These are phyloP conservation scores for Hymenoscyphus fructigenus DNA, from an alignment of 2,329 filamentous ascomycete genomes.

Conservation along the genomic window DNA sequence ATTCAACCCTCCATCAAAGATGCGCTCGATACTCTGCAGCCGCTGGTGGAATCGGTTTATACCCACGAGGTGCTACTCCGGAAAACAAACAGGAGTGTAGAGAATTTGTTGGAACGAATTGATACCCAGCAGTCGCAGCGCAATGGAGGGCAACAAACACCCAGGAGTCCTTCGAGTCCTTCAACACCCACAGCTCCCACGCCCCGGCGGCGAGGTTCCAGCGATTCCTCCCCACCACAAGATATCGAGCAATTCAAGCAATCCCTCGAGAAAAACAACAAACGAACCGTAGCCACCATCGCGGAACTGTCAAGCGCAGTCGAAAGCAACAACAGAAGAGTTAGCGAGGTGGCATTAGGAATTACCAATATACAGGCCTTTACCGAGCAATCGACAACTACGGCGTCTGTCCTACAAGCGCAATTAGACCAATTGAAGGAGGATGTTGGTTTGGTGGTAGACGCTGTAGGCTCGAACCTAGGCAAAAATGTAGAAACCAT, in stretches of 20 bases:
- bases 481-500: slow-evolving; percentile 28
- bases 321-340: slow-evolving; percentile 27
- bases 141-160: slow-evolving; percentile 7
- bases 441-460: slow-evolving; percentile 30
- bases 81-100: slow-evolving; percentile 35
- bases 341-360: slow-evolving; percentile 25
- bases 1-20: slow-evolving; percentile 36
- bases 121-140: slow-evolving; percentile 23
- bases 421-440: slow-evolving; percentile 35
- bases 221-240: slow-evolving; percentile 12
- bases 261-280: slow-evolving; percentile 26
- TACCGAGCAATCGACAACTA: slow-evolving; percentile 29
- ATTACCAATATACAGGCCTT: slow-evolving; percentile 24
- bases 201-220: slow-evolving; percentile 9
- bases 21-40: slow-evolving; percentile 36
- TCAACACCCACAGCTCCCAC: slow-evolving; percentile 10
- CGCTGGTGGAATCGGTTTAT: slow-evolving; percentile 37
- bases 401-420: slow-evolving; percentile 30
- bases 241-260: slow-evolving; percentile 23
- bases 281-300: slow-evolving; percentile 26
- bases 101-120: slow-evolving; percentile 30
- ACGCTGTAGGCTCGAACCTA: slow-evolving; percentile 28
- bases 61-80: slow-evolving; percentile 34
- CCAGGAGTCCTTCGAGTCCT: slow-evolving; percentile 8
- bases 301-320: slow-evolving; percentile 29